Evolutionary conservation across 805 yeast genomes (phyloP), one percentile per base, ranked within the genome.

Genomic region (Pichia pseudocactophila): DNA sequence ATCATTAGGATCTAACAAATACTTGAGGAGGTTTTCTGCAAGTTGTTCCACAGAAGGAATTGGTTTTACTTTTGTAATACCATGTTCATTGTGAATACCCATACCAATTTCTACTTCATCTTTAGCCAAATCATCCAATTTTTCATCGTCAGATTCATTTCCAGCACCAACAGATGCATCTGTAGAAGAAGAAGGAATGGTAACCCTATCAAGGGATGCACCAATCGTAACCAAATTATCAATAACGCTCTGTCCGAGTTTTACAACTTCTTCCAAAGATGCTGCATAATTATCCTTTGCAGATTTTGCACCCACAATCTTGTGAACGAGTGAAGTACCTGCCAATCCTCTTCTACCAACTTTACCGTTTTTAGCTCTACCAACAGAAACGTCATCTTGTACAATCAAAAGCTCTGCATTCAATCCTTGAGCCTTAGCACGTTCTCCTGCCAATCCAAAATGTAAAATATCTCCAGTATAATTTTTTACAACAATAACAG

Each of bases 81-180:
- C 97, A 1, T 96, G 92, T 60, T 89, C 97, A 55, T 89, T 89
- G 63, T 89, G 97, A 47, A 89, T 89, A 36, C 97, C 97, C 79
- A 89, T 81, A 22, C 97, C 97, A 45, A 89, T 71, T 61, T 89
- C 97, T 57, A 83, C 81, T 61, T 84, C 86, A 44, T 78, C 67
- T 4, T 62, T 70, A 22, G 64, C 71, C 47, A 86, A 71, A 42
- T 63, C 59, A 40, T 62, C 64, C 7, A 51, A 37, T n/a, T 52
- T 48, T 27, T 61, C 63, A 36, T 70, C 77, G 35, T 65, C 59
- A 22, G 31, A 28, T 12, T 57, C 59, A 10, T 51, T 54, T n/a
- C 46, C 48, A 3, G 47, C 50, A 13, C 43, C 44, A 9, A 30
- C 44, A 7, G 28, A 33, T 13, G 35, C 28, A 17, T 27, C 42